Conservation (phyloP, 768 basidiomycete genomes). For the Heimioporus sp. region DNA sequence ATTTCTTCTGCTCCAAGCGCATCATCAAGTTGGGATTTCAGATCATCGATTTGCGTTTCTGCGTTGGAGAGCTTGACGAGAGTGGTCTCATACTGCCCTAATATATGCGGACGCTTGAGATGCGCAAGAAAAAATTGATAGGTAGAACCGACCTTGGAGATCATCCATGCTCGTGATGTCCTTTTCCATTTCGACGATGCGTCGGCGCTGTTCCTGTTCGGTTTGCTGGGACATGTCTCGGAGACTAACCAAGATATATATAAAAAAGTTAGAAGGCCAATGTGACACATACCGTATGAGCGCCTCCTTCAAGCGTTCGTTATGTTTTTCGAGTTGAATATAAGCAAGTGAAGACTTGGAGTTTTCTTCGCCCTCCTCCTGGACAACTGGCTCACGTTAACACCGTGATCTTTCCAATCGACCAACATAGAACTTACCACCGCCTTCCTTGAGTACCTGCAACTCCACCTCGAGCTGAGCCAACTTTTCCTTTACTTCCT, state of each 20-base stretch:
- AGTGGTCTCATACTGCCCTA: slow-evolving; percentile 78
- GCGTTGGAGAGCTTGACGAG: slow-evolving; percentile 83
- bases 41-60: slow-evolving; percentile 88
- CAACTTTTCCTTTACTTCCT: slow-evolving; percentile 73
- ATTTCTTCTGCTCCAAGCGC: slow-evolving; percentile 95
- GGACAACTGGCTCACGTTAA: slow-evolving; percentile 18
- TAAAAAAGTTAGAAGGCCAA: not conserved
- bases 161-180: slow-evolving; percentile 78
- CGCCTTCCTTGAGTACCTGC: slow-evolving; percentile 67
- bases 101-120: slow-evolving; percentile 5
- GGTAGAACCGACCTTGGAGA: slow-evolving; percentile 59
- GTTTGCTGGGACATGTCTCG: slow-evolving; percentile 87
- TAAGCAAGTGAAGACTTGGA: slow-evolving; percentile 63
- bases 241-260: slow-evolving; percentile 51
- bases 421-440: slow-evolving; percentile 17
- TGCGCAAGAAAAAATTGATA: not conserved
- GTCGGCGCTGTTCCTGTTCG: slow-evolving; percentile 77
- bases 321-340: slow-evolving; percentile 94
- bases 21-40: slow-evolving; percentile 93
- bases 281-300: slow-evolving; percentile 60
- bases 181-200: slow-evolving; percentile 87
- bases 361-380: slow-evolving; percentile 30
- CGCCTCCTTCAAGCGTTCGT: slow-evolving; percentile 93
- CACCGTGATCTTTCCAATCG: not conserved
- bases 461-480: slow-evolving; percentile 84